Percentiles rank a stretch among this genome's conserved stretches.
Conservation (phyloP, 768 basidiomycete genomes). For the Suillus brevipes region DNA sequence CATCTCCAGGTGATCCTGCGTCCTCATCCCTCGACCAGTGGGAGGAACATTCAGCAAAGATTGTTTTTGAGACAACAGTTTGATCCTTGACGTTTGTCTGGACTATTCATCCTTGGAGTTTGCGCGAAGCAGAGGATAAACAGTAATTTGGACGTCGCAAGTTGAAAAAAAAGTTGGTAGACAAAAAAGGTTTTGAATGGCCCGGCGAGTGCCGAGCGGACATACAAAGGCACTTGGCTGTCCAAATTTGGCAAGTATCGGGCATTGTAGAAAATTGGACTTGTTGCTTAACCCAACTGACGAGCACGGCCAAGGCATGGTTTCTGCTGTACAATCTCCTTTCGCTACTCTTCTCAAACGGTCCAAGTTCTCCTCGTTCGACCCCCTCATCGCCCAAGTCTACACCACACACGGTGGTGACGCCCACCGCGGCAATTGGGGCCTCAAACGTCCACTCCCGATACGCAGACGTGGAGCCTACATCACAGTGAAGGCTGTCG, state of each 20-base stretch:
- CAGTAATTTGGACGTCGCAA: conserved; percentile 84
- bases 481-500: conserved; percentile 67
- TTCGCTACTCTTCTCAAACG: conserved; percentile 78
- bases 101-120: conserved; percentile 67
- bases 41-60: conserved; percentile 90
- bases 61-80: conserved; percentile 78
- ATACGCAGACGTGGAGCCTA: conserved; percentile 61
- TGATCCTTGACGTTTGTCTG: conserved; percentile 88
- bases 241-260: background rate
- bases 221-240: background rate
- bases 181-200: conserved; percentile 29
- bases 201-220: conserved; percentile 27
- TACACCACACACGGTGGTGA: conserved; percentile 72
- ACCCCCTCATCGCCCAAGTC: conserved; percentile 74
- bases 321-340: conserved; percentile 42
- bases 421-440: conserved; percentile 79
- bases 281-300: background rate
- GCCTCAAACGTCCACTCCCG: conserved; percentile 80
- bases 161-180: conserved; percentile 18
- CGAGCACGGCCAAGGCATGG: conserved; percentile 13
- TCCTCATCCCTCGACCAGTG: conserved; percentile 87
- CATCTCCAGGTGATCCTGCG: conserved; percentile 91
- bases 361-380: conserved; percentile 80
- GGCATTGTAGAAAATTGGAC: background rate
- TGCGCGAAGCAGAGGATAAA: conserved; percentile 51